These are phyloP conservation scores for Wickerhamiella galacta DNA, from an alignment of 805 yeast genomes.

Conservation along the genomic window DNA sequence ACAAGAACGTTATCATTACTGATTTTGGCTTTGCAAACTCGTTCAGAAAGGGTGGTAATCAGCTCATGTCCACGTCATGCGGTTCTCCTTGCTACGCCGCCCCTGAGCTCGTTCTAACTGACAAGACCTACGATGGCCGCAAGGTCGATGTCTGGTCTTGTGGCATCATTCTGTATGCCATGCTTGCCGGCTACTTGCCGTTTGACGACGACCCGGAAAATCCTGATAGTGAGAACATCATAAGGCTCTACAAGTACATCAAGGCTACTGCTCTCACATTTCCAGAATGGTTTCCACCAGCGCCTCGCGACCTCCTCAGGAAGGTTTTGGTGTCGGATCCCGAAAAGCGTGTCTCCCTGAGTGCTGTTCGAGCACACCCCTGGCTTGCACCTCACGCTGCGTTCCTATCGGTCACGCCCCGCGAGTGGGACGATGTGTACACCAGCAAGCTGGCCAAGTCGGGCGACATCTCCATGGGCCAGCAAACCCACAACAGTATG, in stretches of 20 bases:
- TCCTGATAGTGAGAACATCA: conserved; percentile 91
- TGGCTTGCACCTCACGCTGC: conserved; percentile 80
- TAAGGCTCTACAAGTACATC: conserved; percentile 77
- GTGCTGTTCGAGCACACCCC: conserved; percentile 59
- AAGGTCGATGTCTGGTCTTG: conserved; percentile 96
- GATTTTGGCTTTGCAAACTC: conserved; percentile 95
- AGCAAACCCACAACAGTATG: neutral
- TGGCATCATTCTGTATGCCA: conserved; percentile 88
- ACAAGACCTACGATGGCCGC: conserved; percentile 74
- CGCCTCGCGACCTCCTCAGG: conserved; percentile 79
- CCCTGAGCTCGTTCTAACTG: conserved; percentile 84
- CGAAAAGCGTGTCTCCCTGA: conserved; percentile 47
- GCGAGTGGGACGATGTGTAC: conserved; percentile 62
- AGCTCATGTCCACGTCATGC: conserved; percentile 84
- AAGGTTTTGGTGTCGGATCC: conserved; percentile 76
- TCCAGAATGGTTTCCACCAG: conserved; percentile 82
- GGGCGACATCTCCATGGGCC: neutral
- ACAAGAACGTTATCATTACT: conserved; percentile 69
- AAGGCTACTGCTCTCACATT: conserved; percentile 83
- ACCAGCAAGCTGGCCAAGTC: conserved; percentile 1
- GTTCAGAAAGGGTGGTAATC: conserved; percentile 30
- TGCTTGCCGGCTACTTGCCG: conserved; percentile 93
- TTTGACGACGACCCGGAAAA: conserved; percentile 95
- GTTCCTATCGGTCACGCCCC: conserved; percentile 68
- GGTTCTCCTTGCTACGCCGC: conserved; percentile 99